These are phyloP conservation scores for Exophiala bonariae DNA, from an alignment of 2,329 filamentous ascomycete genomes.

Conservation along the genomic window DNA sequence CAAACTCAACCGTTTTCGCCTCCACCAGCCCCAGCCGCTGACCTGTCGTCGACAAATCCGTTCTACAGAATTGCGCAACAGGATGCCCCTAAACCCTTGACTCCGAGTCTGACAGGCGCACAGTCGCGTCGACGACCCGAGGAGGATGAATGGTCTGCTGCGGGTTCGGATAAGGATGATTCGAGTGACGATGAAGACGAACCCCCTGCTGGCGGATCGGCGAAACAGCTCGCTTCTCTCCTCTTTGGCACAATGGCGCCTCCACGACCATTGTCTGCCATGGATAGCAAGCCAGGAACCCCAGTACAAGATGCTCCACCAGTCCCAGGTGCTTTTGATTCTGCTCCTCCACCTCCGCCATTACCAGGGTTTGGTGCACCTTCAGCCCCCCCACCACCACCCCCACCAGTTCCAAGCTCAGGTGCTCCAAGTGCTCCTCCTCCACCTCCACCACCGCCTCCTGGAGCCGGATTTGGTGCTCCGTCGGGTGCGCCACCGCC, in stretches of 20 bases:
- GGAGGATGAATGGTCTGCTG: slow-evolving; percentile 79
- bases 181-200: slow-evolving; percentile 72
- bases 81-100: slow-evolving; percentile 49
- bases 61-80: slow-evolving; percentile 79
- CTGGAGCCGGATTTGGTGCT: slow-evolving; percentile 37
- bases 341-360: slow-evolving; percentile 25
- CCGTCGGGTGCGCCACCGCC: slow-evolving; percentile 32
- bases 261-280: slow-evolving; percentile 80
- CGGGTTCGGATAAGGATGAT: slow-evolving; percentile 74
- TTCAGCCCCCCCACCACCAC: slow-evolving; percentile 30
- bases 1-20: slow-evolving; percentile 39
- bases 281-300: slow-evolving; percentile 49
- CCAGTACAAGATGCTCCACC: slow-evolving; percentile 49
- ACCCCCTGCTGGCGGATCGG: slow-evolving; percentile 74
- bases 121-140: slow-evolving; percentile 59
- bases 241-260: slow-evolving; percentile 97
- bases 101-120: slow-evolving; percentile 46
- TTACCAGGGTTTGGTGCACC: slow-evolving; percentile 34
- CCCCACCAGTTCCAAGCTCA: slow-evolving; percentile 37
- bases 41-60: slow-evolving; percentile 82
- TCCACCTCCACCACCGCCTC: slow-evolving; percentile 38
- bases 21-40: slow-evolving; percentile 39
- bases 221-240: slow-evolving; percentile 89
- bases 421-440: slow-evolving; percentile 50
- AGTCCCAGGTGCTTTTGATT: slow-evolving; percentile 44